A percentile compares a stretch with the other conserved stretches of the same genome.
Evolutionary conservation across 2,329 filamentous ascomycete species (phyloP).

Genomic region (Diaporthe eres): DNA sequence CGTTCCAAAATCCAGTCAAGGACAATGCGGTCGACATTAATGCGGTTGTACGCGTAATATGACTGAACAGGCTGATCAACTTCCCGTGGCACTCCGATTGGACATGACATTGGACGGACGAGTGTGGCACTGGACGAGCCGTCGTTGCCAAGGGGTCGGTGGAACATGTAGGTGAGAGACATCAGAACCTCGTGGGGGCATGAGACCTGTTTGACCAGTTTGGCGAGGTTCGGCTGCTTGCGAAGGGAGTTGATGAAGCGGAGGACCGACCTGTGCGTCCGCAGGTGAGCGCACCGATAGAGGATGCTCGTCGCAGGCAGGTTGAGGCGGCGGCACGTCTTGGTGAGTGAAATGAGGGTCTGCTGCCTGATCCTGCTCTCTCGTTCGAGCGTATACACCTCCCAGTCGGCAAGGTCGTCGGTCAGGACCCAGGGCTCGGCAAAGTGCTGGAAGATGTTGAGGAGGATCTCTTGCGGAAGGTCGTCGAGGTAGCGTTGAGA

Average conservation of each 20-base stretch:
- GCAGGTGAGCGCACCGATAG: slow-evolving; percentile 13
- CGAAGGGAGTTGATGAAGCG: neutral
- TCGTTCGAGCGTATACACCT: neutral
- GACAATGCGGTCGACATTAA: neutral
- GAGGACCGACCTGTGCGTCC: neutral
- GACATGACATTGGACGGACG: neutral
- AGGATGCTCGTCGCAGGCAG: slow-evolving; percentile 22
- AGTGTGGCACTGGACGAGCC: neutral
- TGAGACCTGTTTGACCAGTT: slow-evolving; percentile 21
- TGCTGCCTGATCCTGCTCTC: slow-evolving; percentile 9
- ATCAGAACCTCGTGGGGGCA: neutral
- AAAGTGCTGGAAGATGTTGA: slow-evolving; percentile 9
- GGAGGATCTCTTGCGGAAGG: slow-evolving; percentile 22
- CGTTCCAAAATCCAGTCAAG: neutral
- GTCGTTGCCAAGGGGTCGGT: neutral
- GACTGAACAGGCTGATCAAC: neutral
- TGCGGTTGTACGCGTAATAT: neutral
- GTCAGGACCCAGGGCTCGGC: slow-evolving; percentile 19
- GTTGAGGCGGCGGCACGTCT: slow-evolving; percentile 6
- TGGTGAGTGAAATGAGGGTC: slow-evolving; percentile 11
- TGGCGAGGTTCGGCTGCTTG: neutral
- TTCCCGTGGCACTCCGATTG: neutral
- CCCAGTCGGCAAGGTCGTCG: slow-evolving; percentile 22
- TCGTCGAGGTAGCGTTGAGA: neutral
- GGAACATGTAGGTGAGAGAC: neutral